These are phyloP conservation scores for Dujonia santamariae DNA, from an alignment of 1,139 yeast species.

Conservation along the genomic window DNA sequence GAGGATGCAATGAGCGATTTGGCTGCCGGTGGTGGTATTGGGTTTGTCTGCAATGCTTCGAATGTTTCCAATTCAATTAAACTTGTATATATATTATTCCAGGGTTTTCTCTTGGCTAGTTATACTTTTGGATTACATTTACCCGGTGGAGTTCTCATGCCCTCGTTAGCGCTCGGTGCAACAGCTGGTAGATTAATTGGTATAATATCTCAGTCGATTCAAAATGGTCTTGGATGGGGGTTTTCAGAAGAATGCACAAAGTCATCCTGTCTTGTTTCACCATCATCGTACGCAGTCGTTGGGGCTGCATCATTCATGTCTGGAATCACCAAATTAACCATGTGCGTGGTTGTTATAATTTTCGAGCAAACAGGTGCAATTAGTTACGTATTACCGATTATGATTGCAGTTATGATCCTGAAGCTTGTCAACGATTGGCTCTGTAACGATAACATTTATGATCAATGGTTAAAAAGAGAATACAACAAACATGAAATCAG, in stretches of 20 bases:
- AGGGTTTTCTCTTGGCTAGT: conserved; percentile 57
- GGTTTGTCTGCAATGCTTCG: conserved; percentile 33
- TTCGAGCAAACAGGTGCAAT: conserved; percentile 62
- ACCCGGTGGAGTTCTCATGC: conserved; percentile 78
- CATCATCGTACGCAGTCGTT: conserved; percentile 59
- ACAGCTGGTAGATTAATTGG: conserved; percentile 69
- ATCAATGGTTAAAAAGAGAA: conserved; percentile 34
- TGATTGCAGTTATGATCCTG: conserved; percentile 55
- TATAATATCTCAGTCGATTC: conserved; percentile 50
- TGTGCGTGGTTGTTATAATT: conserved; percentile 54
- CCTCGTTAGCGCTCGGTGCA: conserved; percentile 71
- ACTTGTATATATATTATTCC: conserved; percentile 43
- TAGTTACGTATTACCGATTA: conserved; percentile 56
- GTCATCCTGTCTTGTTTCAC: conserved; percentile 52
- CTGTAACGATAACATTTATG: conserved; percentile 47
- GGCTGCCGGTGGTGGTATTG: conserved; percentile 13
- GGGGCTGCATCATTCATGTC: conserved; percentile 60
- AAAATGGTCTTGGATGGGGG: conserved; percentile 37
- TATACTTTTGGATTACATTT: conserved; percentile 63
- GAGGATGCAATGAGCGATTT: conserved; percentile 9
- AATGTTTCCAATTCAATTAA: conserved; percentile 26
- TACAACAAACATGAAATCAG: conserved; percentile 30
- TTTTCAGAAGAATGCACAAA: conserved; percentile 48
- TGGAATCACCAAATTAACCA: conserved; percentile 54
- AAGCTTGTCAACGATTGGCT: conserved; percentile 50